Evolutionary conservation across 345 rosid species (phyloP).

Genomic region (Pugionium cornutum): DNA sequence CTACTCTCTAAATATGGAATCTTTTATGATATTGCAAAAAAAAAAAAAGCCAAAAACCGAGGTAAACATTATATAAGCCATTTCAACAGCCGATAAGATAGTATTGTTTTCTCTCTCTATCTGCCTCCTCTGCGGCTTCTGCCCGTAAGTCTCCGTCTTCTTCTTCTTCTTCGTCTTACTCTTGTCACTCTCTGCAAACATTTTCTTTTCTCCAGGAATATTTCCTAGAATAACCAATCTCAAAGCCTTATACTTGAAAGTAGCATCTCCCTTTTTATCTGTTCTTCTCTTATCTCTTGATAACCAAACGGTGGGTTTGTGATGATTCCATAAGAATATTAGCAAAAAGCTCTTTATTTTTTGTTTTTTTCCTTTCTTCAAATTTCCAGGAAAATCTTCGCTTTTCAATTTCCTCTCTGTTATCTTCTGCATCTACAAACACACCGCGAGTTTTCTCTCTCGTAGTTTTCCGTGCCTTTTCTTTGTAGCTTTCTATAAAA

Average conservation of each 20-base stretch:
- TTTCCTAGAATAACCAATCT: conserved; percentile 36
- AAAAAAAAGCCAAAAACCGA: background rate
- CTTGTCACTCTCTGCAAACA: conserved; percentile 35
- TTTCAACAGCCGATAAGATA: conserved; percentile 39
- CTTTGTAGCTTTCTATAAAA: conserved; percentile 21
- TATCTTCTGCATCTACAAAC: background rate
- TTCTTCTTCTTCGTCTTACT: conserved; percentile 29
- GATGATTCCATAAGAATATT: conserved; percentile 39
- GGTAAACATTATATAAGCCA: conserved; percentile 21
- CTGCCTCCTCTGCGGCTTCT: conserved; percentile 20
- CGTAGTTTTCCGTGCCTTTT: conserved; percentile 9
- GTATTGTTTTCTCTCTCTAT: conserved; percentile 9
- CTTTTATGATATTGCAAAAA: too few species aligned
- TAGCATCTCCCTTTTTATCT: conserved; percentile 23
- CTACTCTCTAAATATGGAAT: too few species aligned
- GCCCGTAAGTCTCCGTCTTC: conserved; percentile 30
- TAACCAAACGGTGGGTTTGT: conserved; percentile 27
- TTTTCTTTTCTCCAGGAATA: conserved; percentile 30
- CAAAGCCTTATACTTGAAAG: conserved; percentile 17
- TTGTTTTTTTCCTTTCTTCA: conserved; percentile 15
- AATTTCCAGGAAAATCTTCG: conserved; percentile 37
- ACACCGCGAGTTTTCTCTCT: background rate
- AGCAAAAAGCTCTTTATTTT: conserved; percentile 31
- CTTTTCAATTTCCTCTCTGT: background rate
- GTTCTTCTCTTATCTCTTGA: conserved; percentile 7